A percentile compares a stretch with the other conserved stretches of the same genome.
Evolutionary conservation across 148 eudicot species (phyloP).

Genomic region (Polygonum maritimum): DNA sequence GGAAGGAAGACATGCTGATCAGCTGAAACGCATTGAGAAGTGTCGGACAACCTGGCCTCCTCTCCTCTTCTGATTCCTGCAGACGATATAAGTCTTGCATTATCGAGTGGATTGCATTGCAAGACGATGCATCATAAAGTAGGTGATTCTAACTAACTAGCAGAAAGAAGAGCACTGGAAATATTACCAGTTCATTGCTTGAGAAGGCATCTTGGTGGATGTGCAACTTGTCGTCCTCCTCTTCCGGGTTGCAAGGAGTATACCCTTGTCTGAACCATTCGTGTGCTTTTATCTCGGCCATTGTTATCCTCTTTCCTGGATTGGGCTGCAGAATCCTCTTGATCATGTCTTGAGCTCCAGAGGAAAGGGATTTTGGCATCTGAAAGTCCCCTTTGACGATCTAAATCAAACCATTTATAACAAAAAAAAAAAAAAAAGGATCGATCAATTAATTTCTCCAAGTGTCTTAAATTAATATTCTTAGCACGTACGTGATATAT

Average conservation of each 20-base stretch:
- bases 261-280: slow-evolving; percentile 77
- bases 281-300: slow-evolving; percentile 62
- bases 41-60: slow-evolving; percentile 38
- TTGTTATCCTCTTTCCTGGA: slow-evolving; percentile 55
- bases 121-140: too few species aligned
- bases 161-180: neutral
- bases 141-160: too few species aligned
- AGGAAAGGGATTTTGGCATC: slow-evolving; percentile 81
- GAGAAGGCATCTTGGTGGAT: slow-evolving; percentile 56
- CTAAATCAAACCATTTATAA: slow-evolving; percentile 18
- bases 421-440: neutral
- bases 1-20: slow-evolving; percentile 85
- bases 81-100: neutral
- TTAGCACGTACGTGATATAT: too few species aligned
- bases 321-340: slow-evolving; percentile 85
- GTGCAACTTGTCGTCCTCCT: slow-evolving; percentile 29
- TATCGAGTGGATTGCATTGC: too few species aligned
- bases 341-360: slow-evolving; percentile 63
- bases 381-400: slow-evolving; percentile 72
- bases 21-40: slow-evolving; percentile 84
- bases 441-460: neutral
- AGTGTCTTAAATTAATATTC: too few species aligned
- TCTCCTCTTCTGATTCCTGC: slow-evolving; percentile 45
- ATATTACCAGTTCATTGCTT: slow-evolving; percentile 34
- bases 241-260: slow-evolving; percentile 34